Base-by-base conservation (phyloP, 78 protist genomes). In the Tieghemostelium lacteum region DNA sequence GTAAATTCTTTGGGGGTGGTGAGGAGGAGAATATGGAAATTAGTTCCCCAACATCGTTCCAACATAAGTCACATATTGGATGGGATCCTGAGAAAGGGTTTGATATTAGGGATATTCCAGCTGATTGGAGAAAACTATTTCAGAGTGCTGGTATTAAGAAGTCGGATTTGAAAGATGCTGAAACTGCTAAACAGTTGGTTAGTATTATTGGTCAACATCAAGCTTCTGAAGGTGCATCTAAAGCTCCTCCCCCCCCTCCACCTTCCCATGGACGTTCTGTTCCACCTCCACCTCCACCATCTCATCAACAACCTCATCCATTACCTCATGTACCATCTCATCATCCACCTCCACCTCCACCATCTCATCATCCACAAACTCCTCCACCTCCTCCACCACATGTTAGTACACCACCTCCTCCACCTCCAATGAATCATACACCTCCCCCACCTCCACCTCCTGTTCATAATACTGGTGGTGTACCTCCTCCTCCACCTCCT, bases 71-170 rank as follows among this genome's bases (percentile, higher is more conserved):
- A 36, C 92, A 80, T 29, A 93, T 93, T 33, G 94, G 94, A 70
- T 89, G 86, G 94, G 92, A 91, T 60, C 92, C 94, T 40, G 62
- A 55, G 0, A 72, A 83, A 50, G 88, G 87, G 39, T 93, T 93
- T 29, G 80, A 86, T 49, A 71, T 93, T 57, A 34, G 61, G 2
- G 77, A 93, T 28, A 93, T 93, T 42, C 95, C 95, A 60, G 92
- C 92, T 24, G 93, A 83, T 37, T 93, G 95, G 95, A 66, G 86
- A 26, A 71, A 72, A 49, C 67, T 93, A 19, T 93, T 93, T 69
- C 83, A 93, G 55, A 50, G 63, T 36, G 95, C 95, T 40, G 95
- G 95, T 65, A 74, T 93, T 71, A 93, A 75, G 6, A 93, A 93
- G 78, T 49, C 45, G 57, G 95, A 93, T 40, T 34, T 93, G 19